phyloP scores from a whole-genome alignment of 2,329 filamentous ascomycete species.

The Piedraia hortae region DNA sequence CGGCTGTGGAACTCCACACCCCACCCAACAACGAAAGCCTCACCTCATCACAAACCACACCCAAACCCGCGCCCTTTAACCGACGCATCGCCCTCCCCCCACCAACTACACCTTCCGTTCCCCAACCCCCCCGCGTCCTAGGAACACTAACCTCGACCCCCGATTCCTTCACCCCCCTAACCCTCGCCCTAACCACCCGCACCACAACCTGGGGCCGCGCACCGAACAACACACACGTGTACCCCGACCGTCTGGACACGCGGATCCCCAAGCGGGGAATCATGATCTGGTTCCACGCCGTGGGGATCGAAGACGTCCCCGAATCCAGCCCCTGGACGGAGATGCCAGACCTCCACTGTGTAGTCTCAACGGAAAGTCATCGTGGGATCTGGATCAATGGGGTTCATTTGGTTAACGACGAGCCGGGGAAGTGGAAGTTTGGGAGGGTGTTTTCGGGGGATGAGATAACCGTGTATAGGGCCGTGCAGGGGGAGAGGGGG shows the following conservation, averaged over 20 bases:
- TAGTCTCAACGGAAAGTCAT: slow-evolving; percentile 56
- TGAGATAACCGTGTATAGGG: slow-evolving; percentile 34
- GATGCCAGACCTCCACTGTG: slow-evolving; percentile 30
- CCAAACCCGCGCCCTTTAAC: slow-evolving; percentile 11
- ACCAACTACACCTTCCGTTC: slow-evolving; percentile 5
- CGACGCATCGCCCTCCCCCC: slow-evolving; percentile 19
- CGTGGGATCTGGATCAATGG: slow-evolving; percentile 54
- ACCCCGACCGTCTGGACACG: slow-evolving; percentile 32
- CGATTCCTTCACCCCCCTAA: slow-evolving; percentile 37
- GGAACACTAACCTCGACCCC: slow-evolving; percentile 38
- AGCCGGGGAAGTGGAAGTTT: slow-evolving; percentile 25
- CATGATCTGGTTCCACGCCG: slow-evolving; percentile 46
- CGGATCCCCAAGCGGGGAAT: slow-evolving; percentile 62
- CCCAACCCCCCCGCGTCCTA: slow-evolving; percentile 19
- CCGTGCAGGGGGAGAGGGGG: slow-evolving; percentile 9
- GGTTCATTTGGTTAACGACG: slow-evolving; percentile 30
- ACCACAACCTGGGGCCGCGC: slow-evolving; percentile 56
- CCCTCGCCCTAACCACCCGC: slow-evolving; percentile 36
- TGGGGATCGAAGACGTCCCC: slow-evolving; percentile 32
- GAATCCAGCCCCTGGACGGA: slow-evolving; percentile 24
- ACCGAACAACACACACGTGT: slow-evolving; percentile 37
- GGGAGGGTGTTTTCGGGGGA: slow-evolving; percentile 53
- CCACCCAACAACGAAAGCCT: slow-evolving; percentile 2
- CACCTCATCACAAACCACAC: slow-evolving; percentile 6
- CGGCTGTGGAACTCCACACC: slow-evolving; percentile 10